A percentile compares a stretch with the other conserved stretches of the same genome.
These are phyloP conservation scores for Aaosphaeria pasadenensis DNA, from an alignment of 2,329 filamentous ascomycete species.

Conservation along the genomic window DNA sequence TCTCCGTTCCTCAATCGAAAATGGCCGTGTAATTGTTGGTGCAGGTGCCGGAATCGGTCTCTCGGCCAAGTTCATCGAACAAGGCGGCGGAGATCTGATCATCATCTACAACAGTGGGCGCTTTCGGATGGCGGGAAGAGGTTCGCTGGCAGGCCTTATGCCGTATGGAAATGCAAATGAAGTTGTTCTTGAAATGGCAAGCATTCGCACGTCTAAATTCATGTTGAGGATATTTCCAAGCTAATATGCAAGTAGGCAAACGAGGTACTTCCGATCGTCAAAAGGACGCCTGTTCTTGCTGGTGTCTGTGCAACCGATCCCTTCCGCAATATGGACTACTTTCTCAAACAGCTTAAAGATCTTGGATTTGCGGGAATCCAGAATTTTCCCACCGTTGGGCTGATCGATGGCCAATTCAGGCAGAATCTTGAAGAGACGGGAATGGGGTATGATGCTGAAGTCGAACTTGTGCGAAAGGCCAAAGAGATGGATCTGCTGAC, in stretches of 20 bases:
- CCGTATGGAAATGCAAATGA: constrained; percentile 70
- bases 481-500: constrained; percentile 61
- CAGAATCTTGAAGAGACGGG: constrained; percentile 68
- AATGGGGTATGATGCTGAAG: constrained; percentile 66
- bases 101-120: constrained; percentile 71
- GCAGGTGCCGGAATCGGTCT: constrained; percentile 68
- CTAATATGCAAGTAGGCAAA: constrained; percentile 46
- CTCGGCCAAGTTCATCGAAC: constrained; percentile 68
- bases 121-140: constrained; percentile 70
- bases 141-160: constrained; percentile 67
- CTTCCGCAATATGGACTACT: constrained; percentile 60
- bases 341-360: constrained; percentile 58
- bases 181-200: constrained; percentile 66
- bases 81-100: constrained; percentile 66
- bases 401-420: constrained; percentile 67
- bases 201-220: background rate
- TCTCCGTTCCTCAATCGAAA: constrained; percentile 54
- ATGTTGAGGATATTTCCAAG: background rate
- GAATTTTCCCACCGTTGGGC: constrained; percentile 71
- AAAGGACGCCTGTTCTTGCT: constrained; percentile 63
- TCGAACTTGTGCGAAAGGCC: constrained; percentile 63
- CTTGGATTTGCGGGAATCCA: constrained; percentile 68
- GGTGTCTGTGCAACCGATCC: constrained; percentile 71
- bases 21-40: constrained; percentile 62
- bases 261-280: constrained; percentile 65